Conservation (phyloP, 2,329 filamentous ascomycete species). For the Dothistroma pini region DNA sequence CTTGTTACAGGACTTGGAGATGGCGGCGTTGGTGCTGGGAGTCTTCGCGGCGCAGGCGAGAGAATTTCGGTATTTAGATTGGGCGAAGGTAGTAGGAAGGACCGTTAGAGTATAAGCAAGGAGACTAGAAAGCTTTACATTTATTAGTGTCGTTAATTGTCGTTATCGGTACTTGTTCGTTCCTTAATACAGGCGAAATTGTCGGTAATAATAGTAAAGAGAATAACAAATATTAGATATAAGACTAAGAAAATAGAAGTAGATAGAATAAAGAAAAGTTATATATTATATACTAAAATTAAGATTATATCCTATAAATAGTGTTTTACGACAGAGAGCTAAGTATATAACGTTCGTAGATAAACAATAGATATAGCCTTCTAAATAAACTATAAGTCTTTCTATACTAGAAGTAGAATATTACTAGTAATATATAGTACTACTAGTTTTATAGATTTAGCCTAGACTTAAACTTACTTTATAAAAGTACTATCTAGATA, state of each 20-base stretch:
- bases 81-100: slow-evolving; percentile 5
- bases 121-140: slow-evolving; percentile 7
- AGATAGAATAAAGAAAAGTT: background rate
- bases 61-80: slow-evolving; percentile 22
- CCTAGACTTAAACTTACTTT: background rate
- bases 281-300: background rate
- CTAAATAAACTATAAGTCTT: background rate
- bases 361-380: background rate
- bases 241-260: background rate
- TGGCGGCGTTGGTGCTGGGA: slow-evolving; percentile 21
- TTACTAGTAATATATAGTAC: background rate
- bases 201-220: too few species aligned
- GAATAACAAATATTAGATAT: too few species aligned
- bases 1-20: slow-evolving; percentile 23
- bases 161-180: background rate
- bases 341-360: background rate
- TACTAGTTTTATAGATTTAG: background rate
- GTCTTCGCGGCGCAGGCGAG: slow-evolving; percentile 22
- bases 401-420: background rate
- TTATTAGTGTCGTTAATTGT: background rate
- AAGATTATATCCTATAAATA: background rate
- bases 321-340: background rate
- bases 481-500: slow-evolving; percentile 14
- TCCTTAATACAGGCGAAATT: too few species aligned
- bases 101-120: slow-evolving; percentile 7